Base-by-base conservation (phyloP, 1,284 basidiomycete genomes). In the Apiotrichum sp. region DNA sequence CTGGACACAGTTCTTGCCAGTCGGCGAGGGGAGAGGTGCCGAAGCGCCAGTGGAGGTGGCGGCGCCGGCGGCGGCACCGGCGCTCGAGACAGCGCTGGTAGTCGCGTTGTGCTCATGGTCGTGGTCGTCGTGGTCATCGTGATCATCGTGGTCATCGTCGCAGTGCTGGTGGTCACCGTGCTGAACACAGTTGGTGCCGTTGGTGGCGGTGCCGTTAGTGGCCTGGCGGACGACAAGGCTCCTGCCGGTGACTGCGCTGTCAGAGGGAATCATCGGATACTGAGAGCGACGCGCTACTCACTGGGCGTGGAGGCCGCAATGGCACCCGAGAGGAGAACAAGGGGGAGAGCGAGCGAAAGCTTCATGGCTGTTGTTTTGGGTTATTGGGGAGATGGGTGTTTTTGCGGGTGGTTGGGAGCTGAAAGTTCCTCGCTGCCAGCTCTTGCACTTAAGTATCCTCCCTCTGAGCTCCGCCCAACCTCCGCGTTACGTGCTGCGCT, bases 1-100 rank as follows among this genome's bases (percentile, higher is more conserved):
- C 8, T 62, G 57, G 29, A 41, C 51, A 52, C 64, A 65, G 32
- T 41, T 41, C 40, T 11, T 41, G 10, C 40, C 40, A 6, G 40
- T 41, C 40, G 40, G 40, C 11, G 40, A n/a, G 11, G 40, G 40
- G 10, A 41, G 40, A 6, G 40, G 40, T 6, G 40, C 40, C 10
- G 40, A 11, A 16, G 40, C 35, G 22, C 22, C 22, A 3, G 47
- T 11, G 4, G 35, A 9, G 7, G 34, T 31, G 2, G 35, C 5
- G 5, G 34, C 10, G 9, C 10, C 46, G 6, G 4, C 46, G 22
- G 22, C 22, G 22, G 22, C 22, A 22, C 22, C 22, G 22, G 22
- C 22, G 22, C 22, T 22, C 22, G 22, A 22, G 22, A 22, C 22
- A 22, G 22, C 22, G 22, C 22, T 22, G 6, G 45, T 33, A n/a